Evolutionary conservation across 805 yeast species (phyloP), one percentile per base, ranked within the genome.

Genomic region (Suhomyces tanzawaensis): DNA sequence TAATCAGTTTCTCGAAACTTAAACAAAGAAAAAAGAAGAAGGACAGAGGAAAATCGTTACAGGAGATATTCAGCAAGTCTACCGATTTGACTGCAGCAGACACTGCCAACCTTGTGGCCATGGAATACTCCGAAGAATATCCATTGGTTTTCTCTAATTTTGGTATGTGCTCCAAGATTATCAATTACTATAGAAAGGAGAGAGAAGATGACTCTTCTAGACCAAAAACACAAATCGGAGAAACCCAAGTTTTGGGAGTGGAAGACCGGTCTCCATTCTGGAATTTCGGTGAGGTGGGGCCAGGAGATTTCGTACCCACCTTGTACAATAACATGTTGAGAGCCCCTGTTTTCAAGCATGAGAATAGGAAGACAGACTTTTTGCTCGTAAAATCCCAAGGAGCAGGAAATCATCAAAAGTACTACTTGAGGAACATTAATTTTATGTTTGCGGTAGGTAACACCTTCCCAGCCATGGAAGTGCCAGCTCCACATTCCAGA

Each of bases 401-500:
- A 4, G 81, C 82, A 30, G 90, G 90, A n/a, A 62, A 69, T 2
- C 81, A 81, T 41, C 85, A 79, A 45, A 72, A 79, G 37, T 87
- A 78, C 53, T 90, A 69, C 51, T 53, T 93, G 46, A 72, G 95
- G 46, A 71, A 71, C 14, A 73, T 93, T 17, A 81, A 82, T 36
- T 80, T 81, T 55, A 55, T 86, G 33, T 93, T 88, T 58, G 80
- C 88, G 0, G 95, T 90, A 11, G 99, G 99, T 1, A 96, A 93
- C 55, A 76, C 85, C 0, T 81, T 88, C 48, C 99, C 99, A 1
- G 96, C 88, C 2, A 85, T 86, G 32, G 96, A 88, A 53, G 83
- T 93, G 23, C 99, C 99, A 0, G 97, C 98, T 1, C 99, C 99
- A 2, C 96, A 93, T 57, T 88, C 97, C 1, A 77, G 99, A 60